Conservation (phyloP, 2,329 filamentous ascomycete genomes). For the Aureobasidium lini region DNA sequence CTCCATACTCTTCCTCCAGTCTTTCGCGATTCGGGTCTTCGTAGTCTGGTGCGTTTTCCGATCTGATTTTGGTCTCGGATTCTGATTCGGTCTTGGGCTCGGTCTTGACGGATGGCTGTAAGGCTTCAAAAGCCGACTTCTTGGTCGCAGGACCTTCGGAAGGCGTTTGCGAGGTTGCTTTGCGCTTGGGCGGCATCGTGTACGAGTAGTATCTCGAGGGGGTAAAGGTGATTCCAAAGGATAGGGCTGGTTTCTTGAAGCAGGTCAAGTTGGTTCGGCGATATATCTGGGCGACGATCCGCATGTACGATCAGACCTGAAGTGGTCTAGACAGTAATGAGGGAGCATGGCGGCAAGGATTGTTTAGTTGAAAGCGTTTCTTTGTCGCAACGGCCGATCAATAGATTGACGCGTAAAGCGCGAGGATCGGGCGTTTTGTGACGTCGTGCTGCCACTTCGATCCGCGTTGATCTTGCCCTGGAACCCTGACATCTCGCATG, state of each 20-base stretch:
- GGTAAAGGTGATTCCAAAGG: not conserved
- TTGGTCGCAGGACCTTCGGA: conserved; percentile 20
- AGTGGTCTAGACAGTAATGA: not conserved
- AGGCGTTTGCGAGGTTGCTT: conserved; percentile 24
- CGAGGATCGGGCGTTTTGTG: not conserved
- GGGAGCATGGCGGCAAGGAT: not conserved
- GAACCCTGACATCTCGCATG: not conserved
- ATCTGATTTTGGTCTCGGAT: not conserved
- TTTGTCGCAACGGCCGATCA: conserved; percentile 5
- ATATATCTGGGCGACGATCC: not conserved
- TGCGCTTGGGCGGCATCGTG: conserved; percentile 29
- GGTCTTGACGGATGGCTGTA: conserved; percentile 2
- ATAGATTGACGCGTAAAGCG: not conserved
- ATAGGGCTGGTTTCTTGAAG: not conserved
- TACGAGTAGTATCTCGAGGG: not conserved
- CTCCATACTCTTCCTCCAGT: conserved; percentile 30
- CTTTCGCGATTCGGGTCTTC: conserved; percentile 27
- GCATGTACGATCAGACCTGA: not conserved
- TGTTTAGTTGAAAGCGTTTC: not conserved
- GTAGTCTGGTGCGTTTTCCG: conserved; percentile 18
- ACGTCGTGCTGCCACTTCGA: not conserved
- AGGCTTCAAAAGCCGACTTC: conserved; percentile 8
- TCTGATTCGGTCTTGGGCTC: conserved; percentile 7
- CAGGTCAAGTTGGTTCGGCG: not conserved
- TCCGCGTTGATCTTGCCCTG: not conserved